Base-by-base conservation (phyloP, 345 rosid species). In the Triadica sebifera region DNA sequence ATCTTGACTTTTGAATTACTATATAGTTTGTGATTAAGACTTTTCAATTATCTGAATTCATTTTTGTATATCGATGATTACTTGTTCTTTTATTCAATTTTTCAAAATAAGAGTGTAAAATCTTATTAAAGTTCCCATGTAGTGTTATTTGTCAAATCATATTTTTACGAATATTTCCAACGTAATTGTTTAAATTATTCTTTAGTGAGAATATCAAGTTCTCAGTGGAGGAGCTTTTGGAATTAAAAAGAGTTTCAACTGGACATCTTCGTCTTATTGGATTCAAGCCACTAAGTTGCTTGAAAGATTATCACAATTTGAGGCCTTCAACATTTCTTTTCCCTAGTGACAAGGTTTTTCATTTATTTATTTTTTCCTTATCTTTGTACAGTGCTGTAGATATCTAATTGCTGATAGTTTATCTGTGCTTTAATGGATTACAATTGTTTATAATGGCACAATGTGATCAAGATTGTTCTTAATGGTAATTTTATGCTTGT, bases 221-320 rank as follows among this genome's bases (percentile, higher is more conserved):
- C 75, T 83, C 91, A 20, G 62, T 67, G 57, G 89, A 76, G 72
- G 98, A 95, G 84, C 76, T 93, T 50, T 83, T 96, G 3, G 86
- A 92, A 70, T 78, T 95, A 61, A 95, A 93, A 84, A 87, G 87
- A 83, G 84, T 93, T 62, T 81, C 97, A 53, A 79, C 85, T 1
- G 92, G 88, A 75, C 84, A 85, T 50, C 89, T 93, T 68, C 87
- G 82, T 77, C 91, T 95, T 78, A 88, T 91, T 72, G 99, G 99
- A 65, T 95, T 95, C 89, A 91, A 95, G 88, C 93, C 98, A 61
- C 81, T 95, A 80, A 85, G 82, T 76, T 95, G 90, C 86, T 88
- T 95, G 76, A 93, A 89, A 84, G 97, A 89, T 67, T 95, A 90
- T 81, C 89, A 95, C 92, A 93, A 95, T 85, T 70, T 93, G 88